Conservation (phyloP, 2,329 filamentous ascomycete species). For the Microsporum canis region DNA sequence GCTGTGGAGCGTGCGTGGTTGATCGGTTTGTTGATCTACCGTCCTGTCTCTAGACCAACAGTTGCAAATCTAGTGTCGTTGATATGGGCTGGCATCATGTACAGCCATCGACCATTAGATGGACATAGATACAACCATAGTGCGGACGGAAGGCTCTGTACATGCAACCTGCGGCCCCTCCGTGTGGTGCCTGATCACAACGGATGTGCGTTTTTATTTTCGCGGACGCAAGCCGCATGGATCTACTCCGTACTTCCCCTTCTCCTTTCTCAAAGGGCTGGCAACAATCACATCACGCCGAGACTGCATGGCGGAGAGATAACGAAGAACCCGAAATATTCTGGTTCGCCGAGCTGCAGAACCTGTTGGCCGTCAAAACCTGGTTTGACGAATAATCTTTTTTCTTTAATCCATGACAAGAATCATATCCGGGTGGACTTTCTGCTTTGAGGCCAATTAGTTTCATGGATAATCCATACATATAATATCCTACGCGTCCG, state of each 20-base stretch:
- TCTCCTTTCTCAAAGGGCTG: background rate
- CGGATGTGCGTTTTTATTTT: background rate
- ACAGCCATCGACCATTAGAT: background rate
- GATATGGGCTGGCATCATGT: background rate
- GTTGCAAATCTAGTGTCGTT: background rate
- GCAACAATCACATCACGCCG: background rate
- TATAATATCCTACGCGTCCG: background rate
- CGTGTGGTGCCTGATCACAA: background rate
- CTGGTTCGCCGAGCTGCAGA: background rate
- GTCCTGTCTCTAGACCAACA: background rate
- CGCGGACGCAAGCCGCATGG: background rate
- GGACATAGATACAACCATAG: background rate
- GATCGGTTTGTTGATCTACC: constrained; percentile 1
- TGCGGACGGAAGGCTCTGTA: background rate
- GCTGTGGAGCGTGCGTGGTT: background rate
- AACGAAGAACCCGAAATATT: background rate
- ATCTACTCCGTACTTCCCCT: background rate
- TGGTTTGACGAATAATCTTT: background rate
- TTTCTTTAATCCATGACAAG: background rate
- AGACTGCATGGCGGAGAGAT: background rate
- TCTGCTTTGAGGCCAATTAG: background rate
- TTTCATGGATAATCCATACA: background rate
- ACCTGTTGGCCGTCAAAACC: background rate
- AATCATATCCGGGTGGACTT: background rate
- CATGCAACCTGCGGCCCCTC: background rate